Evolutionary conservation across 441 rosid genomes (phyloP).

Genomic region (Corymbia citriodora): DNA sequence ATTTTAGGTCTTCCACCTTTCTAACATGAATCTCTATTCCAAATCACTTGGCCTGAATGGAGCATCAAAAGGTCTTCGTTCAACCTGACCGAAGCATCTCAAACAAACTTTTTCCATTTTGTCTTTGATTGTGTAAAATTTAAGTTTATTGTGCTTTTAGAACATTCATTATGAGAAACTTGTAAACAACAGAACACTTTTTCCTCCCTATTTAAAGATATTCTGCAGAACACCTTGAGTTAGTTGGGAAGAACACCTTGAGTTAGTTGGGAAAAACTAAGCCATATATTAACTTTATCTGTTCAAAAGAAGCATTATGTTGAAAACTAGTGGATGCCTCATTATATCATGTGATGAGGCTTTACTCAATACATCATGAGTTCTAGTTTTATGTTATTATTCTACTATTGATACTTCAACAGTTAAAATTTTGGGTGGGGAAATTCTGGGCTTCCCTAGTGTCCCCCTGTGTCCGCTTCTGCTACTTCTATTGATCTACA

Average conservation of each 20-base stretch:
- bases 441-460: background rate
- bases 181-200: background rate
- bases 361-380: background rate
- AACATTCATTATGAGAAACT: background rate
- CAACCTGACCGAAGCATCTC: background rate
- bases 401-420: background rate
- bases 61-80: background rate
- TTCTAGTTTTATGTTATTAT: background rate
- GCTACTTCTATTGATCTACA: background rate
- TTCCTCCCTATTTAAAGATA: background rate
- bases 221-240: too few relatives aligned
- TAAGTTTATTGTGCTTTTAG: background rate
- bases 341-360: background rate
- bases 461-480: background rate
- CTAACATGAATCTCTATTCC: background rate
- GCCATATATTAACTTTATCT: background rate
- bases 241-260: background rate
- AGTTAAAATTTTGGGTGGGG: background rate
- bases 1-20: background rate
- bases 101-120: background rate
- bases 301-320: background rate
- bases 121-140: background rate
- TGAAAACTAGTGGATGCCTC: background rate
- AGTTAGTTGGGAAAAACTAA: background rate
- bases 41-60: background rate